Evolutionary conservation across 495 filamentous ascomycete species (phyloP), one percentile per base, ranked within the genome.

Genomic region (Xylaria cubensis): DNA sequence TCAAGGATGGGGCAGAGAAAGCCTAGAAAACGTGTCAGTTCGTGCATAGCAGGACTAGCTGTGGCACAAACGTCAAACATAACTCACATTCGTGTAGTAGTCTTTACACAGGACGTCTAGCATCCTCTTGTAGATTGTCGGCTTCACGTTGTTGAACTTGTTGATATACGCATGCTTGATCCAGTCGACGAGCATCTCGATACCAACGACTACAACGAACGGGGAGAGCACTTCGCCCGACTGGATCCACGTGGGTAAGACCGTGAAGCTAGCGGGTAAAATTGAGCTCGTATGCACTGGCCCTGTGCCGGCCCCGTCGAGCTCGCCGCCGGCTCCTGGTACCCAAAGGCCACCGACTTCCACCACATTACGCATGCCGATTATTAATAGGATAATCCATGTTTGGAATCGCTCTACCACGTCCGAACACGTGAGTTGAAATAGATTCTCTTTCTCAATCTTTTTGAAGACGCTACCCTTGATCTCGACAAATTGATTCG

Each of bases 401-500:
- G 98, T 88, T 77, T 99, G 96, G 77, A 99, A 99, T 10, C 96
- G 90, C 80, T 99, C 96, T 19, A 99, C 97, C 61, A 99, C 89
- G 74, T 99, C 96, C 13, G 95, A 94, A 74, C 97, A 98, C 3
- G 95, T 95, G 2, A 99, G 84, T 79, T 99, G 96, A 79, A 99
- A 99, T 0, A 97, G 84, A 75, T 97, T 98, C 75, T 98, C 96
- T 78, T 98, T 97, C 77, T 98, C 94, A 74, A 97, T 95, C 64
- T 94, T 95, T 83, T 97, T 97, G 86, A 99, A 99, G 12, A 99
- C 96, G 10, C 94, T 94, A 26, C 92, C 92, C 75, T 98, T 99
- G 85, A 99, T 97, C 84, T 99, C 96, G 34, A 98, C 96, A 73
- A 99, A 99, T 79, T 98, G 95, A 76, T 97, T 97, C 0, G 93